These are phyloP conservation scores for Glycyrrhiza uralensis DNA, from an alignment of 306 rosid species.

Conservation along the genomic window DNA sequence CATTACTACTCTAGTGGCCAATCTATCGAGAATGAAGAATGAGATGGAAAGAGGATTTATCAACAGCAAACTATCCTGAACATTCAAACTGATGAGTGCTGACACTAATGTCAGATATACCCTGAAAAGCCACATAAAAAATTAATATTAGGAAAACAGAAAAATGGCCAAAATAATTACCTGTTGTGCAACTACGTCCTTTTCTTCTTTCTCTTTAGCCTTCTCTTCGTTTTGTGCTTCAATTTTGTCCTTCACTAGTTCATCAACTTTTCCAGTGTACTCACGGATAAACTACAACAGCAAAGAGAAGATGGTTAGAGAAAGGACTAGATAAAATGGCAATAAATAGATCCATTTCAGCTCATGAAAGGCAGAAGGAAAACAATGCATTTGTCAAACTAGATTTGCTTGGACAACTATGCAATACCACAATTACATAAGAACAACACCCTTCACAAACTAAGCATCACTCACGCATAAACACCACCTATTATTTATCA, in stretches of 20 bases:
- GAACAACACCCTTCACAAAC: conserved; percentile 24
- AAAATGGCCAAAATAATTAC: conserved; percentile 38
- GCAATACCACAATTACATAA: neutral
- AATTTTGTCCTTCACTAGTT: conserved; percentile 82
- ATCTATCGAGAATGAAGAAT: neutral
- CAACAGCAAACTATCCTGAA: neutral
- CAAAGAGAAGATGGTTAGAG: conserved; percentile 16
- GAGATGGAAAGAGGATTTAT: neutral
- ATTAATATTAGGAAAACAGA: neutral
- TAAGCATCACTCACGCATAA: neutral
- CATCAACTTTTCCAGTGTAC: conserved; percentile 97
- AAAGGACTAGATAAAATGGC: neutral
- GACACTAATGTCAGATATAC: neutral
- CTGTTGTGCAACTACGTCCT: conserved; percentile 95
- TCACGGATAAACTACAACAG: conserved; percentile 79
- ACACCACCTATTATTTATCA: neutral
- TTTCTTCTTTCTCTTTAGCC: conserved; percentile 86
- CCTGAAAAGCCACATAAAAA: neutral
- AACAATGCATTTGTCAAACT: neutral
- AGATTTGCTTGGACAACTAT: neutral
- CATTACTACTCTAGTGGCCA: neutral
- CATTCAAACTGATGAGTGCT: conserved; percentile 3
- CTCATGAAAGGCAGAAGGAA: neutral
- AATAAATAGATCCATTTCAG: conserved; percentile 6
- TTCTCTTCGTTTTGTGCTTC: conserved; percentile 73